Base-by-base conservation (phyloP, 371 early-diverging fungal genomes). In the Choanephora cucurbitarum region DNA sequence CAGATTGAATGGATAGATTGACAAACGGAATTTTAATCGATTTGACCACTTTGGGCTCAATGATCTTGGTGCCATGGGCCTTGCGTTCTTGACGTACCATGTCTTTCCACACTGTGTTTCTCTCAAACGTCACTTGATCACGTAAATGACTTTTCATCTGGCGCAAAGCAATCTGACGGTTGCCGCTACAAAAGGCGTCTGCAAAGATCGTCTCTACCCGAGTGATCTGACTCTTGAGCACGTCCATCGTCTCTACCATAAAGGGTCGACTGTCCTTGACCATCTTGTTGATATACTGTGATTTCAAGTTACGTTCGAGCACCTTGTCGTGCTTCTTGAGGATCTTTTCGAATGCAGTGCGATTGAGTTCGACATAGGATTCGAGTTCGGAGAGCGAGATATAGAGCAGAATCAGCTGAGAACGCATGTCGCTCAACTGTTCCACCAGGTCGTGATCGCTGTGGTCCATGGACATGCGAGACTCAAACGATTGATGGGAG, bases 291-390 rank as follows among this genome's bases (percentile, higher is more conserved):
- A 89, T 68, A 63, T 89, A 91, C 2, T 60, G 60, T 32, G 79
- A 67, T 31, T 66, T 62, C 13, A 75, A 46, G 17, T 72, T 57
- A n/a, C 77, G 79, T 18, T 80, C 77, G 5, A 91, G 80, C 6
- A 91, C 90, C 74, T 97, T 98, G 76, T 98, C 98, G 65, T 90
- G 92, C 73, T 98, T 97, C 69, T 97, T 97, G 17, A 98, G 72
- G 62, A 97, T 92, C 75, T 96, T 99, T 64, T 87, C 79, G 72
- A 99, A 97, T 3, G 97, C 97, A 2, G 91, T 95, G 46, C 86
- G 80, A 82, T 99, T 98, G 44, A 98, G 77, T 50, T 93, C 89
- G 17, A 89, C 87, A 60, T 89, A 99, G 23, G 94, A 87, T 44
- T 91, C 87, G 5, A 97, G 82, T 55, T 95, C 95, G 24, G 86